These are phyloP conservation scores for Novymonas esmeraldas DNA, from an alignment of 208 protist species.

Conservation along the genomic window DNA sequence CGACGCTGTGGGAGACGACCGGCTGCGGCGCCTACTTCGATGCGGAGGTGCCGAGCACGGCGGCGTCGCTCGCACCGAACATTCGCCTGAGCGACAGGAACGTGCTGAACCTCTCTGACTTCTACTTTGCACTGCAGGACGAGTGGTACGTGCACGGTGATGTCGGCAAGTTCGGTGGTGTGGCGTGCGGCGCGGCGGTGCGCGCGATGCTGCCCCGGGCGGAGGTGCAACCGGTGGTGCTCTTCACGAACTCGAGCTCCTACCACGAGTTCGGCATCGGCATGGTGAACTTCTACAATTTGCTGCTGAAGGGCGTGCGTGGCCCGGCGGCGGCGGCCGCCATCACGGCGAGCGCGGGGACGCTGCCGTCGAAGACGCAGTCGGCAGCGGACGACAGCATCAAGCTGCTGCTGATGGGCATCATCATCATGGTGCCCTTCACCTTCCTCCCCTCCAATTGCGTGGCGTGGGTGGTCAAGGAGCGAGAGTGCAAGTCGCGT, in stretches of 20 bases:
- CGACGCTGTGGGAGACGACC: conserved; percentile 19
- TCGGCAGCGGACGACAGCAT: not conserved
- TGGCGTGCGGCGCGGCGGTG: conserved; percentile 6
- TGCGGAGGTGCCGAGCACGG: not conserved
- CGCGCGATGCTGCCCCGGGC: not conserved
- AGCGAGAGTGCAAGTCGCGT: conserved; percentile 55
- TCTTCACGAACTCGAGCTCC: conserved; percentile 8
- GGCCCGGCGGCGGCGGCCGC: conserved; percentile 1
- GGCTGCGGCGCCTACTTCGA: conserved; percentile 16
- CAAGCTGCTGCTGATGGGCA: conserved; percentile 26
- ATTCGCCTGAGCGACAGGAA: not conserved
- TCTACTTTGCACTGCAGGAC: conserved; percentile 28
- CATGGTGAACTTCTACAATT: conserved; percentile 38
- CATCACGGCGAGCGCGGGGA: conserved; percentile 1
- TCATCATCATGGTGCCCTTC: conserved; percentile 66
- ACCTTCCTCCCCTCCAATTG: conserved; percentile 56
- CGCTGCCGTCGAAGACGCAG: conserved; percentile 9
- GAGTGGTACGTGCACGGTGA: conserved; percentile 17
- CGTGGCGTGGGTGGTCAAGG: conserved; percentile 70
- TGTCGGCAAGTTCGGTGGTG: conserved; percentile 8
- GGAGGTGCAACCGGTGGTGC: not conserved
- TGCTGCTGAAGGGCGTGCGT: conserved; percentile 5
- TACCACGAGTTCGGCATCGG: conserved; percentile 22
- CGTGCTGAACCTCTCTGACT: not conserved
- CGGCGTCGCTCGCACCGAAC: not conserved